Evolutionary conservation across 768 basidiomycete species (phyloP).

Genomic region (Termitomyces titanicus): DNA sequence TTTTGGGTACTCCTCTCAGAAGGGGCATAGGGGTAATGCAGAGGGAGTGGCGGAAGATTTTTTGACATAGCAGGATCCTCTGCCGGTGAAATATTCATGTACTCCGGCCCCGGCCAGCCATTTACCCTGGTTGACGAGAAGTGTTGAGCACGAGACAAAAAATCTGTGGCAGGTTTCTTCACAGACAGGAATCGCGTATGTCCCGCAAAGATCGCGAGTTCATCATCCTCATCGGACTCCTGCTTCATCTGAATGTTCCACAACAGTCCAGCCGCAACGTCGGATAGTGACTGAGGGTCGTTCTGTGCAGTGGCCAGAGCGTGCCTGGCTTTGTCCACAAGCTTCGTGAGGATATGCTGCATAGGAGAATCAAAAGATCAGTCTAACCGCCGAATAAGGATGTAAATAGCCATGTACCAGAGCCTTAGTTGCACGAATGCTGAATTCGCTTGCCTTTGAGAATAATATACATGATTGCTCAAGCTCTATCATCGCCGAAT

Average conservation of each 20-base stretch:
- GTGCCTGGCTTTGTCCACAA: slow-evolving; percentile 64
- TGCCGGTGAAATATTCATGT: neutral
- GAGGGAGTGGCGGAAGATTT: neutral
- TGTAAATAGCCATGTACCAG: slow-evolving; percentile 38
- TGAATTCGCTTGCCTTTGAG: slow-evolving; percentile 52
- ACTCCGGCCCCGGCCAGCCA: slow-evolving; percentile 5
- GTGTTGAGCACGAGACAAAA: neutral
- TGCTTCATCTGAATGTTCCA: slow-evolving; percentile 46
- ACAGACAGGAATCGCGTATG: slow-evolving; percentile 58
- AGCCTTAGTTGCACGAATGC: slow-evolving; percentile 62
- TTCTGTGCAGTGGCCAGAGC: slow-evolving; percentile 44
- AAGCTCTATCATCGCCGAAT: slow-evolving; percentile 64
- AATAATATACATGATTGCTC: slow-evolving; percentile 69
- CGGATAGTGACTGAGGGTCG: slow-evolving; percentile 26
- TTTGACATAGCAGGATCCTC: neutral
- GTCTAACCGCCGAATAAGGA: neutral
- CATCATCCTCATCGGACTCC: slow-evolving; percentile 59
- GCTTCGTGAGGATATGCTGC: slow-evolving; percentile 56
- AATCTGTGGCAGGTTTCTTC: slow-evolving; percentile 22
- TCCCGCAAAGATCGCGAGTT: slow-evolving; percentile 67
- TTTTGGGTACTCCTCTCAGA: slow-evolving; percentile 16
- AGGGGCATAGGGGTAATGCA: slow-evolving; percentile 16
- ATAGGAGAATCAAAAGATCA: neutral
- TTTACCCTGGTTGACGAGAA: neutral
- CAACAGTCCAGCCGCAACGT: slow-evolving; percentile 35